Base-by-base conservation (phyloP, 192 early-diverging fungal species). In the Umbelopsis sp. region DNA sequence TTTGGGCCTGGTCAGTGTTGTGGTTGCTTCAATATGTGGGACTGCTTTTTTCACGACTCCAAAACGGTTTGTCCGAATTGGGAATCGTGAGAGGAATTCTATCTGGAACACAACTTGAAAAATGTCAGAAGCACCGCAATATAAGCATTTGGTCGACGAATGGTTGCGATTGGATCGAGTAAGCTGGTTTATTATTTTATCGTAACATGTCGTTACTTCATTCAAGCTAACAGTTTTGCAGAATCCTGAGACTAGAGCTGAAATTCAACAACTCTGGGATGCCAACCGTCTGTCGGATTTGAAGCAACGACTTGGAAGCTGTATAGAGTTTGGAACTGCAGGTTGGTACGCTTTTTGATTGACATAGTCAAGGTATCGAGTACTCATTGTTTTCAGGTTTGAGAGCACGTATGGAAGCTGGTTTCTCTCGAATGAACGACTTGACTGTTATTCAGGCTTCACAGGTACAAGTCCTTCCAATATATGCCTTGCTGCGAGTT, bases 401-500 rank as follows among this genome's bases (percentile, higher is more conserved):
- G 41, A 85, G 96, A 44, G 93, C 96, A 22, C 85, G 87, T n/a
- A 98, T 96, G 95, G 92, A 93, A 71, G 92, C 95, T 66, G 96
- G 96, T 24, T 98, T 94, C 82, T 85, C 94, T 38, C 81, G 94
- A 34, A 96, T 98, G 89, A 98, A 98, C 80, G 88, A 91, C 71
- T 78, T 96, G 71, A 97, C 95, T 0, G 95, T 98, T 32, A 93
- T 96, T 67, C 93, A 96, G 73, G 95, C 96, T 22, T 89, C 92
- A 11, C 96, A 98, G 85, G 89, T 81, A 66, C 17, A 11, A 66
- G n/a, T 59, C 34, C 1, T 32, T 69, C 31, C 53, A 17, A 65
- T 22, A 50, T 0, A 47, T 10, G 24, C 24, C 4, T n/a, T 69
- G 25, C 44, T 68, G 66, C n/a, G 11, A 20, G 36, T 56, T 29